A percentile compares a stretch with the other conserved stretches of the same genome.
Conservation (phyloP, 2,329 filamentous ascomycete species). For the Lasiodiplodia hormozganensis region DNA sequence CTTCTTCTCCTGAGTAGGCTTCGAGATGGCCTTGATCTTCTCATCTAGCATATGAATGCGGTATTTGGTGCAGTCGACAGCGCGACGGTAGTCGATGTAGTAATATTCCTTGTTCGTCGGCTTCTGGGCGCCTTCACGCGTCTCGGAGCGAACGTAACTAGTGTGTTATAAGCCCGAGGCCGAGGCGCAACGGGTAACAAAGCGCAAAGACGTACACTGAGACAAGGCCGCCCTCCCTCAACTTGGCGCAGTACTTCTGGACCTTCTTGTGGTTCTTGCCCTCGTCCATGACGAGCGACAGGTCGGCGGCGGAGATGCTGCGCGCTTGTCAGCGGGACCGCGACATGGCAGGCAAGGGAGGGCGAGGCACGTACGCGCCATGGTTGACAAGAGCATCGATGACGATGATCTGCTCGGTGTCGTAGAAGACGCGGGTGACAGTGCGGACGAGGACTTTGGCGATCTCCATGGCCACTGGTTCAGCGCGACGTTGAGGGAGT, state of each 20-base stretch:
- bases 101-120: slow-evolving; percentile 91
- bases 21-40: slow-evolving; percentile 82
- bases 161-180: neutral
- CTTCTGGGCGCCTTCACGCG: slow-evolving; percentile 80
- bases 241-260: slow-evolving; percentile 83
- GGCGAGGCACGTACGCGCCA: slow-evolving; percentile 62
- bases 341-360: slow-evolving; percentile 17
- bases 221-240: slow-evolving; percentile 86
- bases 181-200: neutral
- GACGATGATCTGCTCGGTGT: slow-evolving; percentile 81
- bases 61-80: slow-evolving; percentile 96
- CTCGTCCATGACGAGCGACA: slow-evolving; percentile 75
- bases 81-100: slow-evolving; percentile 93
- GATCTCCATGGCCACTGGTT: slow-evolving; percentile 61
- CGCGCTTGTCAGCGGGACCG: slow-evolving; percentile 32
- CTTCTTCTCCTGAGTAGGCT: slow-evolving; percentile 82
- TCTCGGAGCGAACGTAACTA: slow-evolving; percentile 76
- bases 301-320: slow-evolving; percentile 82
- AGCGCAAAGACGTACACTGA: slow-evolving; percentile 66
- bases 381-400: slow-evolving; percentile 81
- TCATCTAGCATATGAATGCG: slow-evolving; percentile 88
- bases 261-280: slow-evolving; percentile 91
- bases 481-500: neutral
- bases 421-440: slow-evolving; percentile 84
- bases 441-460: slow-evolving; percentile 84